Conservation (phyloP, 768 basidiomycete species). For the Phanerochaete carnosa region DNA sequence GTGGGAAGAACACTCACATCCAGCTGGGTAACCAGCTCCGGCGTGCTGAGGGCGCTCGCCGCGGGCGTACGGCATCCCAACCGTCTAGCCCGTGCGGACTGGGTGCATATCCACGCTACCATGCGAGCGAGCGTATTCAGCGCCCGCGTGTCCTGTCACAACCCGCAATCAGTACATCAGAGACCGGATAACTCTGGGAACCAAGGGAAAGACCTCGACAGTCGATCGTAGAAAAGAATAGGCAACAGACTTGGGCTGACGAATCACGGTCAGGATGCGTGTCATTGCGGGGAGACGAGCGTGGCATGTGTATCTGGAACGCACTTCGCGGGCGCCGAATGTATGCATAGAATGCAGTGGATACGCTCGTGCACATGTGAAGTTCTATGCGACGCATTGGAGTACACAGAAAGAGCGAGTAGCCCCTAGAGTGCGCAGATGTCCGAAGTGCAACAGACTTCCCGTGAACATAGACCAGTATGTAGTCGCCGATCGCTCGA, state of each 20-base stretch:
- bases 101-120: slow-evolving; percentile 9
- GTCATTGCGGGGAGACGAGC: neutral
- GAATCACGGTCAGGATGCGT: neutral
- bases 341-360: neutral
- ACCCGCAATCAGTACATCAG: neutral
- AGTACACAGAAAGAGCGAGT: neutral
- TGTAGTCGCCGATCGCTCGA: neutral
- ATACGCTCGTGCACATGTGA: neutral
- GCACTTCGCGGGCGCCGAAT: neutral
- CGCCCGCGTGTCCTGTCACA: neutral
- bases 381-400: neutral
- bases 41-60: neutral
- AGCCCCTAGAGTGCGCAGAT: neutral
- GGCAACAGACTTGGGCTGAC: slow-evolving; percentile 1
- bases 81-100: slow-evolving; percentile 5
- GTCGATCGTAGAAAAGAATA: neutral
- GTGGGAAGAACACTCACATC: slow-evolving; percentile 5
- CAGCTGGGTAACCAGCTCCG: slow-evolving; percentile 1
- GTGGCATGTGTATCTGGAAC: neutral
- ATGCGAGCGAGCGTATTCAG: slow-evolving; percentile 3
- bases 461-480: neutral
- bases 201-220: neutral
- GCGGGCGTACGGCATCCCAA: slow-evolving; percentile 2
- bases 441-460: neutral
- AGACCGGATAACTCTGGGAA: neutral